Conservation (phyloP, 2,329 filamentous ascomycete genomes). For the Talaromyces sp. region DNA sequence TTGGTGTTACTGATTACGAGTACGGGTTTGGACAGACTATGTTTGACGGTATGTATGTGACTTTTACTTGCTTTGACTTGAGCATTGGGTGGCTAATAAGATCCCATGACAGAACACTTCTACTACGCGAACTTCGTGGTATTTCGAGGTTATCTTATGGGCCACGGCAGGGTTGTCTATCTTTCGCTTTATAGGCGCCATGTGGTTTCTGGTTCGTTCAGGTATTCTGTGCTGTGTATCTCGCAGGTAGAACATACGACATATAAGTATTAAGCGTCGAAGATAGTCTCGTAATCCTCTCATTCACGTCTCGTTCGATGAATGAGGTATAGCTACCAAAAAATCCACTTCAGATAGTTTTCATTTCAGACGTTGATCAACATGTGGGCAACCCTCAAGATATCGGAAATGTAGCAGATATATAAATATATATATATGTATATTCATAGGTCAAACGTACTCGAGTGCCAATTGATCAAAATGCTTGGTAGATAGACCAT, state of each 20-base stretch:
- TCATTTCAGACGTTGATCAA: too few relatives aligned
- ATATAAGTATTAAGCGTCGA: not conserved
- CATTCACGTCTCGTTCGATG: too few relatives aligned
- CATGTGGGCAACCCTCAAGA: too few relatives aligned
- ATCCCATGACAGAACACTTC: conserved; percentile 54
- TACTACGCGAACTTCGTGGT: conserved; percentile 71
- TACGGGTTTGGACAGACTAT: not conserved
- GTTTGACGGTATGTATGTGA: conserved; percentile 64
- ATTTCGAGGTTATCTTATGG: conserved; percentile 91
- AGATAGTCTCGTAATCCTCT: too few relatives aligned
- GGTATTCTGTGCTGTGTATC: conserved; percentile 72
- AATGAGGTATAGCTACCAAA: too few relatives aligned
- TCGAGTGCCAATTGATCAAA: too few relatives aligned
- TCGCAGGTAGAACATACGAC: not conserved
- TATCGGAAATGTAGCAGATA: too few relatives aligned
- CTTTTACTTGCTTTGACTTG: not conserved
- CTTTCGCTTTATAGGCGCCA: conserved; percentile 85
- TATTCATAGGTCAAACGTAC: too few relatives aligned
- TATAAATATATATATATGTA: too few relatives aligned
- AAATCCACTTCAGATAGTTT: too few relatives aligned
- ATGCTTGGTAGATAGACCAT: too few relatives aligned
- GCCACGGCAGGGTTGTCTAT: conserved; percentile 79
- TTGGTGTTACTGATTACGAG: not conserved
- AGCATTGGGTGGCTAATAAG: not conserved
- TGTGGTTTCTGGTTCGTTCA: conserved; percentile 91